Percentiles rank a stretch among this genome's conserved stretches.
phyloP scores from a whole-genome alignment of 2,329 filamentous ascomycete species.

The Hypoxylon rubiginosum region DNA sequence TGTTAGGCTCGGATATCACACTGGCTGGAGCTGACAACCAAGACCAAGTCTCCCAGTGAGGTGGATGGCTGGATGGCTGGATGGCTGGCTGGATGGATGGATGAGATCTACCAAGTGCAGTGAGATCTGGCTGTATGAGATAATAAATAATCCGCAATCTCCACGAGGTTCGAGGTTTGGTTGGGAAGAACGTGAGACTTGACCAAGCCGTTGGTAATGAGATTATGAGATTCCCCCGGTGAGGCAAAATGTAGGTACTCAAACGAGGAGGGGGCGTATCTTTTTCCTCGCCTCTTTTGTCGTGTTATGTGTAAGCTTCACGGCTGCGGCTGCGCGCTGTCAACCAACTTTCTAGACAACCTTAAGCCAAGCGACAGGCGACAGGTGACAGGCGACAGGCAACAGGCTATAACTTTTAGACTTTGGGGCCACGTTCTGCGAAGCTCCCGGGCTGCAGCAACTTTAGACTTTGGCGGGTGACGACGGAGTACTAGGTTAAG shows the following conservation, averaged over 20 bases:
- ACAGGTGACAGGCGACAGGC: constrained; percentile 1
- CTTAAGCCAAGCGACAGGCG: no score
- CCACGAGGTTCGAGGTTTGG: constrained; percentile 8
- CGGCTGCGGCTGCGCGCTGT: constrained; percentile 27
- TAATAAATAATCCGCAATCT: constrained; percentile 26
- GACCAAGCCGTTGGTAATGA: constrained; percentile 30
- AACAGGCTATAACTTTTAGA: constrained; percentile 20
- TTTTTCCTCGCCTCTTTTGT: constrained; percentile 11
- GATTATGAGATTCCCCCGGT: constrained; percentile 9
- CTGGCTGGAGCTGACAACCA: constrained; percentile 7
- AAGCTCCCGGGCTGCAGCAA: constrained; percentile 8
- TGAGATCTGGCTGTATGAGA: constrained; percentile 17
- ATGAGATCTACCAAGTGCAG: neutral
- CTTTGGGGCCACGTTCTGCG: constrained; percentile 13
- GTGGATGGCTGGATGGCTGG: no score
- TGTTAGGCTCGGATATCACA: constrained; percentile 7
- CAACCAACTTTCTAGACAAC: constrained; percentile 6
- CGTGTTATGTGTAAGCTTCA: constrained; percentile 14
- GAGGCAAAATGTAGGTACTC: constrained; percentile 23
- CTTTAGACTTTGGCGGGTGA: constrained; percentile 10
- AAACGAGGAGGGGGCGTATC: constrained; percentile 11
- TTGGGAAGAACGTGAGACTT: constrained; percentile 29
- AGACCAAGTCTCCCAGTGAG: constrained; percentile 5
- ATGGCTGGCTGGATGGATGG: neutral
- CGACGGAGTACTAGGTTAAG: constrained; percentile 15